These are phyloP conservation scores for Lentinus polychrous DNA, from an alignment of 1,284 basidiomycete genomes.

Conservation along the genomic window DNA sequence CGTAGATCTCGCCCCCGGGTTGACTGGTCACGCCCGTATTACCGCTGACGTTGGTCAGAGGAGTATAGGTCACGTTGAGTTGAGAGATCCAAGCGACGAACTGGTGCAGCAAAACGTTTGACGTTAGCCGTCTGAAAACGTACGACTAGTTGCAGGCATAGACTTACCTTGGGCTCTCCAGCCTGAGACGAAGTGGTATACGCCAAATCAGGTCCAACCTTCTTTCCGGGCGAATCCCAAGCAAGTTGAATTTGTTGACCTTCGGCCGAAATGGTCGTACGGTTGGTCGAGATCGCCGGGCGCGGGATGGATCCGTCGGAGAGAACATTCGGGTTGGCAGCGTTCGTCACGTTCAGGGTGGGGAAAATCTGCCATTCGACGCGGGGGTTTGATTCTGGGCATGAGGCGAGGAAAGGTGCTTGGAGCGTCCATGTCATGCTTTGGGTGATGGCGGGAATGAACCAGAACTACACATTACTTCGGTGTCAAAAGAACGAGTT, in stretches of 20 bases:
- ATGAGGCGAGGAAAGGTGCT: slow-evolving; percentile 48
- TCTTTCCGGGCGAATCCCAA: slow-evolving; percentile 53
- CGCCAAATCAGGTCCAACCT: slow-evolving; percentile 40
- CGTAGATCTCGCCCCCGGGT: slow-evolving; percentile 41
- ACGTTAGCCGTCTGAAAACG: too few species aligned
- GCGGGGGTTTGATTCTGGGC: slow-evolving; percentile 52
- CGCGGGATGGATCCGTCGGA: slow-evolving; percentile 16
- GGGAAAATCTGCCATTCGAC: slow-evolving; percentile 55
- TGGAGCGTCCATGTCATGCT: slow-evolving; percentile 59
- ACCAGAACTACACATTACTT: slow-evolving; percentile 25
- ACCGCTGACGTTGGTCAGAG: slow-evolving; percentile 36
- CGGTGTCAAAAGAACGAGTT: background rate
- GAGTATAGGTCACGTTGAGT: slow-evolving; percentile 59
- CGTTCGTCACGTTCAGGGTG: slow-evolving; percentile 35
- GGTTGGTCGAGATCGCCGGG: slow-evolving; percentile 45
- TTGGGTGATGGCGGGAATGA: slow-evolving; percentile 49
- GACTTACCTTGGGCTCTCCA: slow-evolving; percentile 34
- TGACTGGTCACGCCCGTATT: slow-evolving; percentile 42
- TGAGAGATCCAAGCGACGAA: slow-evolving; percentile 51
- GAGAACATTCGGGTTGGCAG: slow-evolving; percentile 23
- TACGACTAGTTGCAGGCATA: slow-evolving; percentile 1
- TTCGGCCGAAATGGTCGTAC: slow-evolving; percentile 37
- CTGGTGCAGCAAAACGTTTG: slow-evolving; percentile 10
- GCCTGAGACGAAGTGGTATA: slow-evolving; percentile 48
- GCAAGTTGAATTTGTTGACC: slow-evolving; percentile 41